These are phyloP conservation scores for Sugiyamaella grinbergsii DNA, from an alignment of 1,139 yeast genomes.

Conservation along the genomic window DNA sequence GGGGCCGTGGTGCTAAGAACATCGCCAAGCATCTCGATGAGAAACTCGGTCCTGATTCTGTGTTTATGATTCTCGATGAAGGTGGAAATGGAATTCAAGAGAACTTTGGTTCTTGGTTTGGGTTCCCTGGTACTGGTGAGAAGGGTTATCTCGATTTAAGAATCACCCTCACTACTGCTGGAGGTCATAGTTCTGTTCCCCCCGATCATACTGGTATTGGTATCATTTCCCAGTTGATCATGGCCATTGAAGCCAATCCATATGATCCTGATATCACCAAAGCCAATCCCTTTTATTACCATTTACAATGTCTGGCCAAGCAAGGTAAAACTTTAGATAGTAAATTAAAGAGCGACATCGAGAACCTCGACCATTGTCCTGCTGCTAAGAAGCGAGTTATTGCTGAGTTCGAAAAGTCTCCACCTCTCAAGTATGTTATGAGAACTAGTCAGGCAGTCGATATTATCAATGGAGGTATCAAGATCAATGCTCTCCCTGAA, in stretches of 20 bases:
- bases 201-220: constrained; percentile 76
- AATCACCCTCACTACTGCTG: constrained; percentile 57
- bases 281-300: constrained; percentile 54
- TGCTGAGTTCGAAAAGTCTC: constrained; percentile 23
- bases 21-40: constrained; percentile 51
- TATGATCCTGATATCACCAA: constrained; percentile 49
- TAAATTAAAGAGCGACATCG: constrained; percentile 29
- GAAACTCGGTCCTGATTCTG: constrained; percentile 57
- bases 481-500: constrained; percentile 76
- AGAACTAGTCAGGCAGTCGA: constrained; percentile 71
- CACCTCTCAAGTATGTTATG: constrained; percentile 45
- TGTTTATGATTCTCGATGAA: constrained; percentile 66
- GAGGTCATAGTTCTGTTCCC: constrained; percentile 75
- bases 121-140: constrained; percentile 65
- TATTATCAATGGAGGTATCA: constrained; percentile 66
- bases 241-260: constrained; percentile 55
- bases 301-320: constrained; percentile 45
- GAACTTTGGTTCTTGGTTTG: constrained; percentile 47
- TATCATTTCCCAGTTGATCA: constrained; percentile 56
- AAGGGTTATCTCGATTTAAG: constrained; percentile 63
- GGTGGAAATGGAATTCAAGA: constrained; percentile 45
- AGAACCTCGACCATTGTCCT: constrained; percentile 22
- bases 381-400: constrained; percentile 32
- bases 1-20: constrained; percentile 56
- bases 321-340: constrained; percentile 24